A percentile compares a stretch with the other conserved stretches of the same genome.
Conservation (phyloP, 2,329 filamentous ascomycete genomes). For the Incumbomyces delicatus region DNA sequence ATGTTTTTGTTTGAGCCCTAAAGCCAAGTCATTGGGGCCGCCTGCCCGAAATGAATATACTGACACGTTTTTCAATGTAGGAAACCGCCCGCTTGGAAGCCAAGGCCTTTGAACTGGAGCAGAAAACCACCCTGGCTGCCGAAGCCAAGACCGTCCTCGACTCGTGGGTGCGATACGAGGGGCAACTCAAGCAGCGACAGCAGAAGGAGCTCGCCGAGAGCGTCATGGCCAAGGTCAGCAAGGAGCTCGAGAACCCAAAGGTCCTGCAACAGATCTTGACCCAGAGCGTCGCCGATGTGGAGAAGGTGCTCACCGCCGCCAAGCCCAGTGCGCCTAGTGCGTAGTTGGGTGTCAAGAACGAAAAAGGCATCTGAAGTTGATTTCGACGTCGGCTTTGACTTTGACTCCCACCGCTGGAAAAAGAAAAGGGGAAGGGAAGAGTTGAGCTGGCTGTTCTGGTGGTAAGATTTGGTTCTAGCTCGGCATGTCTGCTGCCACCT, state of each 20-base stretch:
- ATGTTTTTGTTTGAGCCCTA: no score
- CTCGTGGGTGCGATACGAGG: conserved; percentile 97
- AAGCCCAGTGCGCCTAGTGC: no score
- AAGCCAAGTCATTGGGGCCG: no score
- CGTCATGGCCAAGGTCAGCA: conserved; percentile 94
- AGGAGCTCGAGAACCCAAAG: conserved; percentile 98
- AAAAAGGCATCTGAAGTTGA: neutral
- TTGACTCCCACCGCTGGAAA: no score
- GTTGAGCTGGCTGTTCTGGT: neutral
- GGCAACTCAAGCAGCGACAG: conserved; percentile 97
- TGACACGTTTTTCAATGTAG: conserved; percentile 36
- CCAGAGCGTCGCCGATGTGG: conserved; percentile 91
- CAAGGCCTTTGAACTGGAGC: conserved; percentile 93
- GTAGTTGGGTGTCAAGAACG: no score
- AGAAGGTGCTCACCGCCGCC: conserved; percentile 41
- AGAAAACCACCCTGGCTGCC: conserved; percentile 79
- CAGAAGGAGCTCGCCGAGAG: conserved; percentile 88
- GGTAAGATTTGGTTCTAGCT: no score
- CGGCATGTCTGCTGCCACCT: no score
- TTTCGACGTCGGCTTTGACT: no score
- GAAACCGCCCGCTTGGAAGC: conserved; percentile 96
- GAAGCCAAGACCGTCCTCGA: conserved; percentile 95
- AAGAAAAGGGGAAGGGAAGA: no score
- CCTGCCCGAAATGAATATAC: no score
- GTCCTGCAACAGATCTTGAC: conserved; percentile 93